A percentile compares a stretch with the other conserved stretches of the same genome.
Evolutionary conservation across 371 early-diverging fungal species (phyloP).

Genomic region (Cokeromyces recurvatus): DNA sequence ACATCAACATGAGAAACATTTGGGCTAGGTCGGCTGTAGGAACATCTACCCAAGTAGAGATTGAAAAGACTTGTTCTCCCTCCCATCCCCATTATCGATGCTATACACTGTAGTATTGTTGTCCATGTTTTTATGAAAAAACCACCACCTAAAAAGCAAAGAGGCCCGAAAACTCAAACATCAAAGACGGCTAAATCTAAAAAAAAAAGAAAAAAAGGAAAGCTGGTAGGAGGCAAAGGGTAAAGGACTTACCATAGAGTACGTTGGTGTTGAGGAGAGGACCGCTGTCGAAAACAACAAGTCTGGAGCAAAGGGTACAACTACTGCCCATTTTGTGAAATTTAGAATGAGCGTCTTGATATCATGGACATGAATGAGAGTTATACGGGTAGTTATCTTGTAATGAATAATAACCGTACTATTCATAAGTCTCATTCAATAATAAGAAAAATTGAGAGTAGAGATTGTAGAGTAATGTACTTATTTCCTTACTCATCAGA

Average conservation of each 20-base stretch:
- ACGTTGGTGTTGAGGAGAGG: conserved; percentile 1
- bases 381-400: conserved; percentile 5
- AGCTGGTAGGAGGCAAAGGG: conserved; percentile 4
- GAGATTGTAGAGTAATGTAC: conserved; percentile 9
- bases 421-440: conserved; percentile 9
- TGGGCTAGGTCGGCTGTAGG: not conserved
- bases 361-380: conserved; percentile 5
- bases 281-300: conserved; percentile 1
- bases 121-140: conserved; percentile 4
- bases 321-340: conserved; percentile 11
- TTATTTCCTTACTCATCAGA: conserved; percentile 9
- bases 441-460: conserved; percentile 5
- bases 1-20: no score
- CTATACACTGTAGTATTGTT: conserved; percentile 5
- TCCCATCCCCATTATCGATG: conserved; percentile 5
- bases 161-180: conserved; percentile 4
- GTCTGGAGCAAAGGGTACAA: conserved; percentile 5
- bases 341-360: conserved; percentile 11
- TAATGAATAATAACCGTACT: conserved; percentile 3
- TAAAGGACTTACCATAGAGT: conserved; percentile 8
- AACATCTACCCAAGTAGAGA: conserved; percentile 1
- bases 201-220: conserved; percentile 4
- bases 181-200: not conserved
- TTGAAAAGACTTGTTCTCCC: conserved; percentile 2
- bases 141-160: conserved; percentile 3